Evolutionary conservation across 2,329 filamentous ascomycete species (phyloP).

Genomic region (Neonectria punicea): DNA sequence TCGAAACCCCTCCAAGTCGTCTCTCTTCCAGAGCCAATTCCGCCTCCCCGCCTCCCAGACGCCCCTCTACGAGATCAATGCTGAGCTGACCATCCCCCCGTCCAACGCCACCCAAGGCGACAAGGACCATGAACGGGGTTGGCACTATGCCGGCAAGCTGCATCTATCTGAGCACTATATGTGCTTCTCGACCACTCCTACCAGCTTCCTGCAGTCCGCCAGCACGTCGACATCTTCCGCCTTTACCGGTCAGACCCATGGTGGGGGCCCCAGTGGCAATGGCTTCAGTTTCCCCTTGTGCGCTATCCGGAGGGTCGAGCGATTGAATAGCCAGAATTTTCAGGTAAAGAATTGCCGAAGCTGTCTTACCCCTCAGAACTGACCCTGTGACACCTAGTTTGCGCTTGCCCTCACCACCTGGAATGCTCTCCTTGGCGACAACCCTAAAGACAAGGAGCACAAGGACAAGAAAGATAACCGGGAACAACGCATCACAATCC

Average conservation of each 20-base stretch:
- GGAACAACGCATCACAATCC: slow-evolving; percentile 90
- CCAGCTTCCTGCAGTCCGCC: slow-evolving; percentile 84
- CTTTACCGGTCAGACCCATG: slow-evolving; percentile 93
- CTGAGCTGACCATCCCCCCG: slow-evolving; percentile 88
- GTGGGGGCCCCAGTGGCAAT: slow-evolving; percentile 91
- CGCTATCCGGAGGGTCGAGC: slow-evolving; percentile 89
- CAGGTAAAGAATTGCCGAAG: slow-evolving; percentile 57
- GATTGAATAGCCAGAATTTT: slow-evolving; percentile 91
- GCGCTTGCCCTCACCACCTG: slow-evolving; percentile 94
- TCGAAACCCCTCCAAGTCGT: slow-evolving; percentile 87
- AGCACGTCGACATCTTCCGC: slow-evolving; percentile 82
- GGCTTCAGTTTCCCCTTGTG: slow-evolving; percentile 95
- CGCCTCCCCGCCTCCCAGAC: slow-evolving; percentile 92
- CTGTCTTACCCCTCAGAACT: slow-evolving; percentile 14
- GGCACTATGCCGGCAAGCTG: slow-evolving; percentile 90
- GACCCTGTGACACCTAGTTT: slow-evolving; percentile 64
- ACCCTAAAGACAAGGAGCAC: slow-evolving; percentile 61
- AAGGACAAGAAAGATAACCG: slow-evolving; percentile 58
- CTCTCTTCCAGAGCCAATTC: slow-evolving; percentile 95
- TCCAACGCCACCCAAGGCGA: slow-evolving; percentile 77
- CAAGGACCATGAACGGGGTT: slow-evolving; percentile 77
- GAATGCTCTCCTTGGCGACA: slow-evolving; percentile 76
- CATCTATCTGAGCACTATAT: slow-evolving; percentile 95
- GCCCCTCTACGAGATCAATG: slow-evolving; percentile 94
- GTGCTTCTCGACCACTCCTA: slow-evolving; percentile 94